phyloP scores from a whole-genome alignment of 139 green algal species.

The Volvox africanus region DNA sequence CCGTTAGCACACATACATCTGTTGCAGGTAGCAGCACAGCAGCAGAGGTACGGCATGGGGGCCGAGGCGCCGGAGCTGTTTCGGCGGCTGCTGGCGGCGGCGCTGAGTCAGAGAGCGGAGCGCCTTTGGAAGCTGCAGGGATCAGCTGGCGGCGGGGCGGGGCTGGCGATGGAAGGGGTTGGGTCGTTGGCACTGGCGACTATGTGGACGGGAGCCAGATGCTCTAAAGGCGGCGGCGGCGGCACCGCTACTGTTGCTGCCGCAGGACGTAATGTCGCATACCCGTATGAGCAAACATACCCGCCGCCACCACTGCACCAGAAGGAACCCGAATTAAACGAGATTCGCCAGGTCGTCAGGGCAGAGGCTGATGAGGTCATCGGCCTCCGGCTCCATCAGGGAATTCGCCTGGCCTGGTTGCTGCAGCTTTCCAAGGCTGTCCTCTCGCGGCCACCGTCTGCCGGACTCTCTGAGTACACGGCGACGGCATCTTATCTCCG shows the following conservation, averaged over 20 bases:
- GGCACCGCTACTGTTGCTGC: background rate
- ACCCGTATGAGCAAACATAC: background rate
- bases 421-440: background rate
- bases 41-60: background rate
- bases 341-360: background rate
- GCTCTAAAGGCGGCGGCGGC: too few relatives aligned
- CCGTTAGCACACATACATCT: background rate
- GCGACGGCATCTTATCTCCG: background rate
- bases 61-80: background rate
- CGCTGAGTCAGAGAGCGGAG: background rate
- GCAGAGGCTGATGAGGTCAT: background rate
- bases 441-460: background rate
- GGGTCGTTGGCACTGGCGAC: too few relatives aligned
- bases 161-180: too few relatives aligned
- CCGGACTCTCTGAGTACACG: background rate
- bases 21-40: background rate
- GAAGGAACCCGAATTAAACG: background rate
- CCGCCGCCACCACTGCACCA: background rate
- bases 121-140: background rate
- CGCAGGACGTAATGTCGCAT: background rate
- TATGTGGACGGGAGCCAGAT: too few relatives aligned
- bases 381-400: background rate
- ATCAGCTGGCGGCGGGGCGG: background rate
- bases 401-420: conserved; percentile 15
- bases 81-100: background rate